Evolutionary conservation across 352 stramenopile species (phyloP), one percentile per base, ranked within the genome.

Genomic region (Globisporangium acanthophoron): DNA sequence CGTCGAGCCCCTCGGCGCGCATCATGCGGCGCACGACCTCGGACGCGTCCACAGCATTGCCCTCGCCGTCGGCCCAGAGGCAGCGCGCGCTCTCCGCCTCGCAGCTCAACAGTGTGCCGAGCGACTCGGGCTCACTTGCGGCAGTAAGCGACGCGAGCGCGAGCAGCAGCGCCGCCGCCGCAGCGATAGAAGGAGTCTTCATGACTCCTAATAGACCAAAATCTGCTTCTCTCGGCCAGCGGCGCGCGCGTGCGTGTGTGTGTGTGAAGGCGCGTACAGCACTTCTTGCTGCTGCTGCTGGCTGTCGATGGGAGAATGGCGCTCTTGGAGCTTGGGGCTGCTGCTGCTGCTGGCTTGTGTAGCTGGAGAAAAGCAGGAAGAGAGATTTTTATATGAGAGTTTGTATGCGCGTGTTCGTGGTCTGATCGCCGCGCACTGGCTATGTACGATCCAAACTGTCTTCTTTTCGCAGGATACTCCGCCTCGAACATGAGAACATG

Each of bases 1-100:
- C 48, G 52, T 68, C 58, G 16, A 76, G 59, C 21, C 78, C 60
- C 58, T 90, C 71, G 44, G 63, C 68, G 35, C 59, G 55, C 59
- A 92, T 66, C 51, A 90, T 72, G 56, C 88, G 74, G n/a, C 65
- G 76, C 67, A 87, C 76, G 61, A 92, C 76, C 35, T 65, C 69
- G 37, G 70, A 58, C 29, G 70, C 56, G 1, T 46, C 9, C 45
- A 89, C 70, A 9, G 66, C 58, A 12, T 66, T 33, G 27, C 80
- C 76, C 8, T 71, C 47, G 2, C 53, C 65, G 54, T 73, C 80
- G n/a, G 70, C 66, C 80, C 82, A 92, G 46, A 84, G 64, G 56
- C 82, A 92, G 1, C 63, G 65, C 16, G 48, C 46, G 33, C 58
- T 59, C 5, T 29, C 24, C 18, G 18, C 33, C 3, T 55, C 63